phyloP scores from a whole-genome alignment of 768 basidiomycete genomes.

The Suillus paluster region DNA sequence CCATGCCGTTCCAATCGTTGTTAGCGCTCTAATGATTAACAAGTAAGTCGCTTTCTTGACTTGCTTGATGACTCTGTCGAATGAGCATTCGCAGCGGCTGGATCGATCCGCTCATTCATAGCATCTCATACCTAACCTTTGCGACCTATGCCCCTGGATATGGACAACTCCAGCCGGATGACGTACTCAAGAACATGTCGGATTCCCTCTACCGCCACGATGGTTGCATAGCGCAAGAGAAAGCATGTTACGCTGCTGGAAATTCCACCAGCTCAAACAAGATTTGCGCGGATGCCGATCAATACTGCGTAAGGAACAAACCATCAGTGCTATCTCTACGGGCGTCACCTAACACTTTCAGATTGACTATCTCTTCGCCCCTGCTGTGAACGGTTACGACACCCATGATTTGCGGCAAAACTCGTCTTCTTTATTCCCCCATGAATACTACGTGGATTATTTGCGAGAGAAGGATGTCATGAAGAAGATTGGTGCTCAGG shows the following conservation, averaged over 20 bases:
- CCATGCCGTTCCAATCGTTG: conserved; percentile 52
- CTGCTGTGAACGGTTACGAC: conserved; percentile 58
- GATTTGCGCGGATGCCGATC: conserved; percentile 54
- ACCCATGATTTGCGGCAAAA: conserved; percentile 63
- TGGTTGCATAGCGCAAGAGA: conserved; percentile 60
- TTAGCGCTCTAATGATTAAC: conserved; percentile 69
- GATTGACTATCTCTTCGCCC: conserved; percentile 51
- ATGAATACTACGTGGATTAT: conserved; percentile 57
- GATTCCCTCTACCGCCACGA: conserved; percentile 48
- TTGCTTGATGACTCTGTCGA: background rate
- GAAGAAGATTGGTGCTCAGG: conserved; percentile 56
- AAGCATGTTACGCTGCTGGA: conserved; percentile 61
- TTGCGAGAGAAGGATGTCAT: conserved; percentile 41
- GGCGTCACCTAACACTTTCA: conserved; percentile 22
- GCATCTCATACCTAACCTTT: conserved; percentile 62
- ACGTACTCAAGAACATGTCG: conserved; percentile 51
- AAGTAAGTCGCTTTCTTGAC: conserved; percentile 41
- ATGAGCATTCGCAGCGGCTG: conserved; percentile 50
- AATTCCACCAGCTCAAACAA: conserved; percentile 46
- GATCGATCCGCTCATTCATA: conserved; percentile 69
- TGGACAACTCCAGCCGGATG: conserved; percentile 58
- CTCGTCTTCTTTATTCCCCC: conserved; percentile 54
- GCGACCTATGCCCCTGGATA: conserved; percentile 68
- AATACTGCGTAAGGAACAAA: conserved; percentile 58
- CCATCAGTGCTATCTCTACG: background rate